These are phyloP conservation scores for Coemansia sp. DNA, from an alignment of 192 early-diverging fungal species.

Conservation along the genomic window DNA sequence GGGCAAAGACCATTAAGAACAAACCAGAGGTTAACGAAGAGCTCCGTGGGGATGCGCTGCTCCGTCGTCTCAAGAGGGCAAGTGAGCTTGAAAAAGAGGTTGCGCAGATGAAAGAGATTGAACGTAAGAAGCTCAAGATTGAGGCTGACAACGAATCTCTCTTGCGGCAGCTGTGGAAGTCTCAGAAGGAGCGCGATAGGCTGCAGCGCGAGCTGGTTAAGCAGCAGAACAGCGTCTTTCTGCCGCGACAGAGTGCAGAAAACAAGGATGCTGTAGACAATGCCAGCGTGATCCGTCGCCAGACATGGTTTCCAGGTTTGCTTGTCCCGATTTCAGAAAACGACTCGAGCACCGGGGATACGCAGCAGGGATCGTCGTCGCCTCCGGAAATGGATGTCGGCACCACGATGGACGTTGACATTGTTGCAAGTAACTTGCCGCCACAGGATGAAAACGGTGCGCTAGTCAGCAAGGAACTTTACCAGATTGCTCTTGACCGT, in stretches of 20 bases:
- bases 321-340: constrained; percentile 17
- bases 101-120: constrained; percentile 52
- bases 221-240: constrained; percentile 35
- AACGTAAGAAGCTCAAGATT: constrained; percentile 48
- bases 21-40: constrained; percentile 78
- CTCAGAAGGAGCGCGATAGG: constrained; percentile 45
- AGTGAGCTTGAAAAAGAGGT: constrained; percentile 53
- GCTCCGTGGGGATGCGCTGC: constrained; percentile 51
- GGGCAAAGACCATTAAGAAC: constrained; percentile 85
- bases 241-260: constrained; percentile 10
- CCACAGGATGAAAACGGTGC: background rate
- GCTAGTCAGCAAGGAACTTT: background rate
- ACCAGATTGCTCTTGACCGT: constrained; percentile 3
- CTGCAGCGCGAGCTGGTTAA: constrained; percentile 45
- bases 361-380: background rate
- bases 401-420: constrained; percentile 24
- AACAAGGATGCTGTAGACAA: constrained; percentile 9
- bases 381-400: background rate
- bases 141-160: constrained; percentile 50
- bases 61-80: constrained; percentile 43
- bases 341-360: background rate
- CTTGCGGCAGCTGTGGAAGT: constrained; percentile 49
- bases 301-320: constrained; percentile 54
- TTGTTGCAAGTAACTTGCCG: background rate
- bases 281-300: constrained; percentile 24